Evolutionary conservation across 2,329 filamentous ascomycete species (phyloP), one percentile per base, ranked within the genome.

Genomic region (Sporothrix pseudoabietina): DNA sequence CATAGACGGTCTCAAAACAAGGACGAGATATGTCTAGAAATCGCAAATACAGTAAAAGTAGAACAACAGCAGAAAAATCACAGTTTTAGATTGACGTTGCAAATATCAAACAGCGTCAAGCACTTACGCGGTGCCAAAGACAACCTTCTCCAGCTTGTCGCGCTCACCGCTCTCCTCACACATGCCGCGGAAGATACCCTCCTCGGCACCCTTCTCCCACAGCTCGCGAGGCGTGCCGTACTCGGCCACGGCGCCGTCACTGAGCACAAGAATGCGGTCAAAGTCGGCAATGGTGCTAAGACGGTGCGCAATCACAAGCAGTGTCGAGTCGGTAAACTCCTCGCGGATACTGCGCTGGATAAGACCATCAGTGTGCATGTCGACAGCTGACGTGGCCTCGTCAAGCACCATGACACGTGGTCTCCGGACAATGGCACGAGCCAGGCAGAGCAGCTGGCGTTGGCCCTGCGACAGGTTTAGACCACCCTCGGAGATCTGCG

Each of bases 341-440:
- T 91, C 88, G 30, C 91, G 86, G 77, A 94, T 93, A 69, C 86
- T 89, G 6, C 89, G 86, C 82, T 94, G 92, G 77, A 94, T 94
- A 35, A 93, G 85, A 0, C 86, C 83, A 79, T 94, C 92, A 0
- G 92, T 94, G 55, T 86, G 84, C 90, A 93, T 93, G 80, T 94
- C 92, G 2, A 94, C 91, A 0, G 92, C 91, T 3, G 88, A 91
- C 0, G 92, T 95, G 0, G 92, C 92, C 82, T 94, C 92, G 79
- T 95, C 92, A 0, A 94, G 86, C 1, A 94, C 89, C 87, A 95
- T 91, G 77, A 95, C 89, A 78, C 91, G 91, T 3, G 92, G 91
- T 0, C 90, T 86, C 0, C 88, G 86, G 32, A 93, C 89, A 76
- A 94, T 93, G 69, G 90, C 91, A 69, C 89, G 89, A 0, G 91